Evolutionary conservation across 306 rosid species (phyloP).

Genomic region (Lupinus albus): DNA sequence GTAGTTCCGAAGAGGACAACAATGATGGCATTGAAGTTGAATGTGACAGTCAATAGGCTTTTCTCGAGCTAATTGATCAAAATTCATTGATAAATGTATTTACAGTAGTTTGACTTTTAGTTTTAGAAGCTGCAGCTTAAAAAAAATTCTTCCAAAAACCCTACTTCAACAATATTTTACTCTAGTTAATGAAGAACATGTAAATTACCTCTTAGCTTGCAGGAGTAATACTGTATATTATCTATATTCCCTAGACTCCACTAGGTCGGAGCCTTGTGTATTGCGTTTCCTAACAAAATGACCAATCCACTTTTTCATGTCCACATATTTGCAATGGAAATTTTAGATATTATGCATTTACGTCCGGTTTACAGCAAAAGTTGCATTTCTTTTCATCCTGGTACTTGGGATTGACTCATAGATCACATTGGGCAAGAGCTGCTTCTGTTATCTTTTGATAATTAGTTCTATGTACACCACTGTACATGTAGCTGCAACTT

Average conservation of each 20-base stretch:
- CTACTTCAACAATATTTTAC: background rate
- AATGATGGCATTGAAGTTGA: slow-evolving; percentile 43
- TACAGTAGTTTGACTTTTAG: slow-evolving; percentile 30
- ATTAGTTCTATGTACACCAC: background rate
- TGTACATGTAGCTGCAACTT: background rate
- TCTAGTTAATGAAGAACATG: slow-evolving; percentile 33
- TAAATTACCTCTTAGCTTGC: too few species aligned
- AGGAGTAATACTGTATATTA: too few species aligned
- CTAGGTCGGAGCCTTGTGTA: too few species aligned
- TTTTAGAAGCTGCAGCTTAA: slow-evolving; percentile 27
- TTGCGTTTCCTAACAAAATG: too few species aligned
- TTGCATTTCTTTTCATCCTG: background rate
- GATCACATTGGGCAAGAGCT: slow-evolving; percentile 7
- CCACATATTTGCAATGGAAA: slow-evolving; percentile 1
- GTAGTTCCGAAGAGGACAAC: slow-evolving; percentile 48
- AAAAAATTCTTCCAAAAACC: background rate
- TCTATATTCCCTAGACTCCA: too few species aligned
- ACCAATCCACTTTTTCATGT: slow-evolving; percentile 13
- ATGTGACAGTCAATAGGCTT: slow-evolving; percentile 44
- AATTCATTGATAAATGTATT: slow-evolving; percentile 1
- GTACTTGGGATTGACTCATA: slow-evolving; percentile 4
- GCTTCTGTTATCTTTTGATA: background rate
- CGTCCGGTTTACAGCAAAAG: background rate
- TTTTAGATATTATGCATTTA: slow-evolving; percentile 14
- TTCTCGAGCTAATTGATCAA: slow-evolving; percentile 8